A percentile compares a stretch with the other conserved stretches of the same genome.
phyloP scores from a whole-genome alignment of 1,284 basidiomycete genomes.

The Naganishia liquefaciens region DNA sequence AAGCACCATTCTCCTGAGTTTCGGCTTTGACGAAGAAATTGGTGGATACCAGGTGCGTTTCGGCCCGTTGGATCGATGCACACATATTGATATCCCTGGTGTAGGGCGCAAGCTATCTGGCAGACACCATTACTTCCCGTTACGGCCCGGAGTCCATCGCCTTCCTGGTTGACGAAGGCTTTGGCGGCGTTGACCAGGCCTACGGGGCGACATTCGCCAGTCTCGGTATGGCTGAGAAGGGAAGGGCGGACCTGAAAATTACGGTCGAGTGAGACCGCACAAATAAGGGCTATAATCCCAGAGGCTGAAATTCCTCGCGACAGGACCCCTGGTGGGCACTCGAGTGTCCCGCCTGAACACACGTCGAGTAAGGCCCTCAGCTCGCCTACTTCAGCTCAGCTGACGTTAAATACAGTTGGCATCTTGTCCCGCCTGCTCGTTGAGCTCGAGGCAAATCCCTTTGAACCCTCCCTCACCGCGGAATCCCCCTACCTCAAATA shows the following conservation, averaged over 20 bases:
- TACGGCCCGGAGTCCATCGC: slow-evolving; percentile 54
- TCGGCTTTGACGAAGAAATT: slow-evolving; percentile 60
- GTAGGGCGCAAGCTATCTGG: slow-evolving; percentile 50
- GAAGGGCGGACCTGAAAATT: slow-evolving; percentile 48
- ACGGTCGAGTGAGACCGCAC: slow-evolving; percentile 42
- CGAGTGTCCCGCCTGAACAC: slow-evolving; percentile 51
- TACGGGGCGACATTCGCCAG: slow-evolving; percentile 51
- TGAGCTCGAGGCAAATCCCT: slow-evolving; percentile 50
- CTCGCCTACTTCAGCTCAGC: background rate
- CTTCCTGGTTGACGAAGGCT: slow-evolving; percentile 57
- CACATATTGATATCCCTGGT: slow-evolving; percentile 38
- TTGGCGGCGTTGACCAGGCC: slow-evolving; percentile 49
- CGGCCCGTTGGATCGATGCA: background rate
- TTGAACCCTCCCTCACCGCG: slow-evolving; percentile 45
- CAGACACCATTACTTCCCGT: slow-evolving; percentile 45
- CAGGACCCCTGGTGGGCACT: slow-evolving; percentile 50
- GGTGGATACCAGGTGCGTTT: slow-evolving; percentile 40
- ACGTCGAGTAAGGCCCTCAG: slow-evolving; percentile 49
- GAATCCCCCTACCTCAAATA: slow-evolving; percentile 54
- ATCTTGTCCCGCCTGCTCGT: slow-evolving; percentile 50
- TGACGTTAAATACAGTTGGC: slow-evolving; percentile 43
- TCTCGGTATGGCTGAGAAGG: slow-evolving; percentile 58
- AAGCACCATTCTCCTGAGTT: slow-evolving; percentile 56
- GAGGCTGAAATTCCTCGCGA: background rate
- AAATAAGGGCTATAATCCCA: too few relatives aligned